Evolutionary conservation across 352 stramenopile genomes (phyloP), one percentile per base, ranked within the genome.

Genomic region (Pythium coloratum): DNA sequence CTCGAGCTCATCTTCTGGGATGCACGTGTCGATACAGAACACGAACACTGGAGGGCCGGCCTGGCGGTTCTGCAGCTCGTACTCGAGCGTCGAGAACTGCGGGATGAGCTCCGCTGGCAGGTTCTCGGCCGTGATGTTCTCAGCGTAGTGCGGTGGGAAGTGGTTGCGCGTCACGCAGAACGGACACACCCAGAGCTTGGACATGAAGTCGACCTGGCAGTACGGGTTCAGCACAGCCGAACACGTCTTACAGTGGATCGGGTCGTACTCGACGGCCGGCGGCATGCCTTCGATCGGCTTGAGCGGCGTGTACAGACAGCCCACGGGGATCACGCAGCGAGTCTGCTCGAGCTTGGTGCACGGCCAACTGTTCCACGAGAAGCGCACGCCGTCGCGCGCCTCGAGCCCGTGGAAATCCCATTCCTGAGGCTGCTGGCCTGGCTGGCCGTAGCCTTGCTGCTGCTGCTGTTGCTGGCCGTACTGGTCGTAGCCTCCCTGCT

Each of bases 131-230:
- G 95, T 98, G 72, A 99, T 99, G 75, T 98, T 98, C 71, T 99
- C 94, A 2, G 93, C 87, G 57, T 94, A 96, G 67, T 94, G 90
- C 62, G 87, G 88, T 28, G 89, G 98, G 76, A 99, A 99, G 66
- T 99, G 97, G 90, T 99, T 99, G 67, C 98, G 88, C 56, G 87
- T 97, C 65, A 99, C 87, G 80, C 98, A 99, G 78, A 99, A 99
- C 20, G 97, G 97, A 76, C 98, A 99, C 3, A 97, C 97, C 98
- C 98, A 99, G 49, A 99, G 85, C 81, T 99, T 99, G 60, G 91
- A 98, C 18, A 98, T 85, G 73, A 98, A 99, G 78, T 99, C 98
- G 32, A 99, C 91, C 70, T 99, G 96, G 74, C 96, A 99, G 80
- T 98, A 99, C 13, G 97, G 97, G 78, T 99, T 99, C 13, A 99